Base-by-base conservation (phyloP, 352 stramenopile genomes). In the Blastocystis hominis region DNA sequence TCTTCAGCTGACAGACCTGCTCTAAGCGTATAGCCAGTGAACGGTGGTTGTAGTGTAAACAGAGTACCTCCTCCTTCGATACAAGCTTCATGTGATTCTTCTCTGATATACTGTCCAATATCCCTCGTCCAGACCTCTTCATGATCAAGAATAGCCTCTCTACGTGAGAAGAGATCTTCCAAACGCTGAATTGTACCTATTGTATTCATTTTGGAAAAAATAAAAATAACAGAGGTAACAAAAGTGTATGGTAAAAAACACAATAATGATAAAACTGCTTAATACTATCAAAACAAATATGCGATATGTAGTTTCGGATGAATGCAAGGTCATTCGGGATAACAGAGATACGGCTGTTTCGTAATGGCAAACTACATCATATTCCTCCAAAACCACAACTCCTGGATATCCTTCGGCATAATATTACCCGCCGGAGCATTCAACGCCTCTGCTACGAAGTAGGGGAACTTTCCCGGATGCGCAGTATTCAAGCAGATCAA, bases 241-340 rank as follows among this genome's bases (percentile, higher is more conserved):
- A 30, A 30, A 30, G 24, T 30, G 24, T 30, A 30, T 30, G 24
- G 24, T 30, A 68, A 68, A 13, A 68, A 68, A 68, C n/a, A 68
- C 34, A 42, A 50, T 6, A 47, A 40, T 75, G 63, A 75, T 75
- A 75, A 53, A 42, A 75, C 42, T 75, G 63, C 34, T 75, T 75
- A n/a, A 75, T 36, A 75, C 63, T 50, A 53, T 75, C 63, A n/a
- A 75, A 75, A 36, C 63, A 75, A 36, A 75, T 75, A 47, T 75
- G 63, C 10, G 63, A 42, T 17, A 75, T 75, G 63, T 75, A 75
- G 24, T 75, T 75, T 13, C 63, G 63, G 42, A 75, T 75, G 24
- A 75, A 75, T 13, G 13, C 36, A 30, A 75, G 24, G n/a, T 75
- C 36, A 30, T 75, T 75, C 36, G 63, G 63, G 47, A 75, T 75